Base-by-base conservation (phyloP, 2,329 filamentous ascomycete genomes). In the Xylaria sp. region DNA sequence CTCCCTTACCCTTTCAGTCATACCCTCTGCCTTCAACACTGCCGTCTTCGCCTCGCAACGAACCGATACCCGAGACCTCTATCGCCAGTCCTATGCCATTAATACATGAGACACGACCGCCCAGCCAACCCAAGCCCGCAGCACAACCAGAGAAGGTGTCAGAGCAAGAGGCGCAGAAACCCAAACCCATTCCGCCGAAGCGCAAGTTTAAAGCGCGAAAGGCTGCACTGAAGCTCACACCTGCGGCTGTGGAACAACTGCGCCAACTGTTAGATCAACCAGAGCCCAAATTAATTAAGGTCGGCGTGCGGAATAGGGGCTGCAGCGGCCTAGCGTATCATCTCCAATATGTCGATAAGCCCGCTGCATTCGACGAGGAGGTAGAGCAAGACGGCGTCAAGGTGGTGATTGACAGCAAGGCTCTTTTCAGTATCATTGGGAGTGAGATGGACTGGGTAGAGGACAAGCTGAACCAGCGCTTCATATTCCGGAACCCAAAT, bases 401-500 rank as follows among this genome's bases (percentile, higher is more conserved):
- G 78, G 94, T 99, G 33, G 77, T 98, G 75, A 95, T 99, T 59
- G 95, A 99, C 77, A 96, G 92, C 83, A 98, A 97, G 81, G 95
- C 95, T 41, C 80, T 99, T 51, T 93, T 99, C 75, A 98, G 94
- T 77, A 98, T 99, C 55, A 97, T 99, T 71, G 95, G 95, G 4
- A 97, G 91, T 73, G 94, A 98, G 79, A 99, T 99, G 95, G 95
- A 99, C 74, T 99, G 94, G 93, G 84, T 94, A 10, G 93, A 98
- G 78, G 95, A 98, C 71, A 97, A 96, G 80, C 80, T 99, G 67
- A 96, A 90, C 75, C 86, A 93, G 77, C 85, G 91, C 67, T 99
- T 99, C 77, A 88, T 97, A 52, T 99, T 99, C 79, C 89, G 87
- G 75, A 99, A 99, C 76, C 95, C 95, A 2, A 99, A 99, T 73